These are phyloP conservation scores for Diplocarpon mali DNA, from an alignment of 2,329 filamentous ascomycete genomes.

Conservation along the genomic window DNA sequence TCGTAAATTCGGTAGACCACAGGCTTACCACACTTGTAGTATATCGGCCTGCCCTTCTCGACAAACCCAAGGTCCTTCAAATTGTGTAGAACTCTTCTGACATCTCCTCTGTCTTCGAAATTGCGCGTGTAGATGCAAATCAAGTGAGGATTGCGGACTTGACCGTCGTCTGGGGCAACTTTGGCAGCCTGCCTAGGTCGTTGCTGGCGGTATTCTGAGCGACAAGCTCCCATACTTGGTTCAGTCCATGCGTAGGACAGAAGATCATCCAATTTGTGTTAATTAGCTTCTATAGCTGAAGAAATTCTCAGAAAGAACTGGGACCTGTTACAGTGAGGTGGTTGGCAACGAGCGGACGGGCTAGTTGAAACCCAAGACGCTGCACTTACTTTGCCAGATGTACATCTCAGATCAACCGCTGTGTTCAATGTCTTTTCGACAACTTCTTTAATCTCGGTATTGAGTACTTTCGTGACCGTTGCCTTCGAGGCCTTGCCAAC, in stretches of 20 bases:
- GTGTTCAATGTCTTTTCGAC: slow-evolving; percentile 46
- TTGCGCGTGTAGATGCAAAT: slow-evolving; percentile 73
- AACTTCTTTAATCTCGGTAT: slow-evolving; percentile 32
- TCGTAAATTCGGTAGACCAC: background rate
- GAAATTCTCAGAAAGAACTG: too few species aligned
- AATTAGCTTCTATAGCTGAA: too few species aligned
- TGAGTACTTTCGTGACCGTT: slow-evolving; percentile 16
- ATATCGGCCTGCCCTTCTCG: slow-evolving; percentile 41
- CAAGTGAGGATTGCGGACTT: slow-evolving; percentile 38
- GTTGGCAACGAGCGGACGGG: too few species aligned
- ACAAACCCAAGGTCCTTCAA: slow-evolving; percentile 50
- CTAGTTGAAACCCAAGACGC: too few species aligned
- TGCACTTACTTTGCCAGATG: slow-evolving; percentile 51
- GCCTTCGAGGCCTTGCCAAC: slow-evolving; percentile 11
- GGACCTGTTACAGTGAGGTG: too few species aligned
- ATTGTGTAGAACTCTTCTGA: slow-evolving; percentile 53
- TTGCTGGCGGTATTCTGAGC: slow-evolving; percentile 56
- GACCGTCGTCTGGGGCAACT: slow-evolving; percentile 46
- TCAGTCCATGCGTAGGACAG: slow-evolving; percentile 39
- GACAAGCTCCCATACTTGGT: slow-evolving; percentile 54
- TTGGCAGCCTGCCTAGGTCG: slow-evolving; percentile 65
- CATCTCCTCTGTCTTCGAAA: slow-evolving; percentile 57
- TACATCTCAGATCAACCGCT: slow-evolving; percentile 46
- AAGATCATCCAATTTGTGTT: slow-evolving; percentile 65
- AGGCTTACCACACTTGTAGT: slow-evolving; percentile 52